Evolutionary conservation across 345 rosid genomes (phyloP), one percentile per base, ranked within the genome.

Genomic region (Clausena lansium): DNA sequence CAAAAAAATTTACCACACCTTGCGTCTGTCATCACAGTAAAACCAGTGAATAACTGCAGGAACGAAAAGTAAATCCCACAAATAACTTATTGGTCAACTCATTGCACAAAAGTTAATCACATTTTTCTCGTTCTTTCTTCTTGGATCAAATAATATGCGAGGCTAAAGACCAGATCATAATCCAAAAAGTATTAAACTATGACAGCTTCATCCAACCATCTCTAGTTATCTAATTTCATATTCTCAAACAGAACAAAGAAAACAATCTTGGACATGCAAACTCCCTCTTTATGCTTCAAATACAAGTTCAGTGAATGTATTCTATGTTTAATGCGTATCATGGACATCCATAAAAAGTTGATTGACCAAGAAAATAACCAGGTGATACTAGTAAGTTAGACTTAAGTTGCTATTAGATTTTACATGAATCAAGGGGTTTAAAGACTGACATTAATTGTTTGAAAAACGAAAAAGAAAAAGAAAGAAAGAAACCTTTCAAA

Each of bases 1-100:
- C 97, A 78, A 88, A 92, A 79, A 85, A 89, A 73, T 87, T 88
- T 77, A 94, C 97, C 77, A 87, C 92, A 8, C 94, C 93, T 81
- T 89, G 90, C 97, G 91, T 88, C 97, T 94, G 92, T 65, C 73
- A 82, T 70, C 81, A 79, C 52, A 4, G 35, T 59, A 50, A 62
- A 71, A 75, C 39, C 52, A 75, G 57, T 30, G 47, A 54, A 65
- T 67, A 28, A 32, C 2, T 38, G 10, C 30, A 33, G 30, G 65
- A 50, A 35, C 19, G 17, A 65, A 81, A 39, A 17, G 50, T 35
- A 30, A 28, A 36, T 22, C 17, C 25, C 8, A 25, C 10, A 55
- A 5, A 39, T 58, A 73, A n/a, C 6, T 19, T 20, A 20, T 36
- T 15, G 1, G 28, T 8, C n/a, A n/a, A 32, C 61, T 71, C 41